phyloP scores from a whole-genome alignment of 345 rosid species.

The Abelmoschus esculentus region DNA sequence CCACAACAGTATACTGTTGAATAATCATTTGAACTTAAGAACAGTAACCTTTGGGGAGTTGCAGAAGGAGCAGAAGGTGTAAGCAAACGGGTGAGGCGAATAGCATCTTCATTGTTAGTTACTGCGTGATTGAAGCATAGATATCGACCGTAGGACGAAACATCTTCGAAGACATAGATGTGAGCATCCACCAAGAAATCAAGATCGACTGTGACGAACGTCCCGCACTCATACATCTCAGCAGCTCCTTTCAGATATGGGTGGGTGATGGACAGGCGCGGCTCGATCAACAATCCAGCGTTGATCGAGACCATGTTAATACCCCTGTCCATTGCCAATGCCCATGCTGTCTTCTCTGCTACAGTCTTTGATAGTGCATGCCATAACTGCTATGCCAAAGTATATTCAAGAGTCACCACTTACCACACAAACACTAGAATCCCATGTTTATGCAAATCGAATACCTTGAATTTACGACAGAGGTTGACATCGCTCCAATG shows the following conservation, averaged over 20 bases:
- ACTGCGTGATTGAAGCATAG: conserved; percentile 50
- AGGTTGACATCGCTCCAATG: conserved; percentile 47
- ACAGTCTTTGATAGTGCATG: conserved; percentile 53
- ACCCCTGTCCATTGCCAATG: conserved; percentile 67
- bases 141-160: conserved; percentile 50
- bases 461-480: conserved; percentile 53
- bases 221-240: conserved; percentile 68
- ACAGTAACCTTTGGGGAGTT: conserved; percentile 23
- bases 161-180: conserved; percentile 47
- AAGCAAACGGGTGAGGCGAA: conserved; percentile 27
- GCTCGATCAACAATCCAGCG: conserved; percentile 44
- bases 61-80: conserved; percentile 23
- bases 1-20: background rate
- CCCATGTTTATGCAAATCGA: background rate
- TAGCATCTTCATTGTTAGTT: conserved; percentile 34
- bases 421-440: background rate
- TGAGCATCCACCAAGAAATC: conserved; percentile 46
- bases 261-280: conserved; percentile 32
- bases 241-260: conserved; percentile 67
- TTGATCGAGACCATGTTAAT: conserved; percentile 54
- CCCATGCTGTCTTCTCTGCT: conserved; percentile 72
- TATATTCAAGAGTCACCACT: background rate
- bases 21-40: background rate
- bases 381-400: conserved; percentile 37
- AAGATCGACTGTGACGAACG: conserved; percentile 44